Evolutionary conservation across 257 asterid species (phyloP).

Genomic region (Rhazya stricta): DNA sequence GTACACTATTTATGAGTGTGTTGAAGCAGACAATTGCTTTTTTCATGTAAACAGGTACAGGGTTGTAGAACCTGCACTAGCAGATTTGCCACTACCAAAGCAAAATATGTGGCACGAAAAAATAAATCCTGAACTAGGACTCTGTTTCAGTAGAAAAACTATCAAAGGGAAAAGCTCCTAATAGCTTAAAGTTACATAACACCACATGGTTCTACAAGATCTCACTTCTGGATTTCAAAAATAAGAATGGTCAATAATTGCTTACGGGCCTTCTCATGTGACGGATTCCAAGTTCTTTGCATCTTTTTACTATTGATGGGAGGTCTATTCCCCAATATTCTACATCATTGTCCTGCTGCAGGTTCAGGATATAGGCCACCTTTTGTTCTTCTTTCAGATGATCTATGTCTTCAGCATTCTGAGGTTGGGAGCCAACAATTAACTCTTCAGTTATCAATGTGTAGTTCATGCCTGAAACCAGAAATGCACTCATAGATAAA

Average conservation of each 20-base stretch:
- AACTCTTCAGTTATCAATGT: slow-evolving; percentile 73
- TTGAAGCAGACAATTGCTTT: neutral
- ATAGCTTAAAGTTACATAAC: neutral
- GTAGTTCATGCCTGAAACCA: slow-evolving; percentile 83
- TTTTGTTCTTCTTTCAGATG: slow-evolving; percentile 66
- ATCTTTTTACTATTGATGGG: slow-evolving; percentile 50
- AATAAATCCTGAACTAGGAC: neutral
- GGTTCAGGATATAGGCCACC: slow-evolving; percentile 70
- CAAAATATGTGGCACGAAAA: neutral
- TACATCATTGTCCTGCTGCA: slow-evolving; percentile 84
- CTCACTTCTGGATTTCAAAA: neutral
- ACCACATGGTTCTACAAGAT: neutral
- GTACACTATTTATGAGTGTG: neutral
- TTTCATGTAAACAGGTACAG: neutral
- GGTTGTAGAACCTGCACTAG: neutral
- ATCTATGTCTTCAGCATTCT: slow-evolving; percentile 74
- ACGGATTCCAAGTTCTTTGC: slow-evolving; percentile 56
- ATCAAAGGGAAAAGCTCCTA: neutral
- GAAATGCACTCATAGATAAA: slow-evolving; percentile 13
- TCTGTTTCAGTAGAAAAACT: neutral
- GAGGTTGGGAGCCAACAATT: slow-evolving; percentile 94
- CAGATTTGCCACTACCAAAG: neutral
- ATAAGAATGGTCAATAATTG: slow-evolving; percentile 11
- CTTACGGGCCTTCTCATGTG: slow-evolving; percentile 99
- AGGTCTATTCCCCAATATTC: slow-evolving; percentile 84